Percentiles rank a stretch among this genome's conserved stretches.
Evolutionary conservation across 768 basidiomycete species (phyloP).

Genomic region (Tricholoma sp.): DNA sequence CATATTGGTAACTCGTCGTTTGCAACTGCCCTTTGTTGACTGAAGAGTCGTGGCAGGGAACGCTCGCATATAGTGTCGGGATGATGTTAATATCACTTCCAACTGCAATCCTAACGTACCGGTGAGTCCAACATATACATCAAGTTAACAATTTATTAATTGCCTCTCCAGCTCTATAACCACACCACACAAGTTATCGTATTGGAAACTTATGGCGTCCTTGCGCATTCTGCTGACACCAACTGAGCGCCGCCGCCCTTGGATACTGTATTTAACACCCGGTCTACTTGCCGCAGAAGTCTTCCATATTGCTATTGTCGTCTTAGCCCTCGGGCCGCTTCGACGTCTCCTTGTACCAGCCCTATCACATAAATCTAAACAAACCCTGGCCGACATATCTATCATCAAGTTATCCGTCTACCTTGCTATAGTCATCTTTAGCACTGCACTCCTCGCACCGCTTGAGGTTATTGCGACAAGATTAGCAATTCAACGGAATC

Average conservation of each 20-base stretch:
- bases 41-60: conserved; percentile 35
- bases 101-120: conserved; percentile 68
- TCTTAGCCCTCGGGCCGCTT: conserved; percentile 42
- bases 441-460: conserved; percentile 60
- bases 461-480: conserved; percentile 77
- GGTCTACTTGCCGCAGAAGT: conserved; percentile 61
- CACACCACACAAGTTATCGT: conserved; percentile 73
- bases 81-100: conserved; percentile 66
- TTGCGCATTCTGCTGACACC: conserved; percentile 73
- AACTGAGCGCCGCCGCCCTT: conserved; percentile 73
- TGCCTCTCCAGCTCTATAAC: conserved; percentile 59
- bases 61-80: conserved; percentile 56
- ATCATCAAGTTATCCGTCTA: conserved; percentile 49
- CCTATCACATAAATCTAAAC: conserved; percentile 23
- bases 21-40: not conserved
- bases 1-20: conserved; percentile 31
- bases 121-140: conserved; percentile 38
- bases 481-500: conserved; percentile 81
- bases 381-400: conserved; percentile 40
- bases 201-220: conserved; percentile 49
- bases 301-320: conserved; percentile 38
- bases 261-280: conserved; percentile 78
- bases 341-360: conserved; percentile 42
- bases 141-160: conserved; percentile 2
- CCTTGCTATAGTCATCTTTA: conserved; percentile 47